A percentile compares a stretch with the other conserved stretches of the same genome.
These are phyloP conservation scores for Liquidambar formosana DNA, from an alignment of 164 flowering plant species.

Conservation along the genomic window DNA sequence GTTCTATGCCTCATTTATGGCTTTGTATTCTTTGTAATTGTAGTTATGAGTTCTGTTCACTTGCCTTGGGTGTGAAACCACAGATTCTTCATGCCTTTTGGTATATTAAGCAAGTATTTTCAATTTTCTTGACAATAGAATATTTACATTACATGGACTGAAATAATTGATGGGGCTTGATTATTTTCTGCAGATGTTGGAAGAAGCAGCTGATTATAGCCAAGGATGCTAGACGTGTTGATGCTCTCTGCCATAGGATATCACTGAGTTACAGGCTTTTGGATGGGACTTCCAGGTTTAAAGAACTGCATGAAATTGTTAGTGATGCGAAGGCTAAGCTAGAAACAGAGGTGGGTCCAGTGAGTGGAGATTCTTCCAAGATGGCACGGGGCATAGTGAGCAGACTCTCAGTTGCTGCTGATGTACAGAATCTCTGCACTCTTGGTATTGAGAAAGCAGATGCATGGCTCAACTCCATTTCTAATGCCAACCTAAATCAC, in stretches of 20 bases:
- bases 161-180: constrained; percentile 12
- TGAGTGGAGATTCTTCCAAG: constrained; percentile 72
- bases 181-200: constrained; percentile 63
- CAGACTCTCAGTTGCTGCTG: constrained; percentile 78
- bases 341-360: constrained; percentile 88
- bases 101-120: too few species aligned
- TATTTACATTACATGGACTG: constrained; percentile 1
- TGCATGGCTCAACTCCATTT: constrained; percentile 47
- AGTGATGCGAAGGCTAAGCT: constrained; percentile 73
- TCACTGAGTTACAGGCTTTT: constrained; percentile 82
- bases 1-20: too few species aligned
- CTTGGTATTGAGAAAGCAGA: constrained; percentile 84
- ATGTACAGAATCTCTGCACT: constrained; percentile 83
- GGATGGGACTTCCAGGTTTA: constrained; percentile 82
- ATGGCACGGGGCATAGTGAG: constrained; percentile 95
- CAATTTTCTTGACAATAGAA: too few species aligned
- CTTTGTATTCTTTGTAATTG: too few species aligned
- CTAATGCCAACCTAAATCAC: constrained; percentile 28
- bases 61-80: too few species aligned
- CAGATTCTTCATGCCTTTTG: background rate
- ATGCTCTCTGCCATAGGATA: constrained; percentile 83
- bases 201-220: constrained; percentile 84
- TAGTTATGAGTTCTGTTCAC: too few species aligned
- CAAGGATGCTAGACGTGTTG: constrained; percentile 92
- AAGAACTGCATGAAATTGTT: constrained; percentile 68